These are phyloP conservation scores for Pleurotus ostreatus DNA, from an alignment of 768 basidiomycete species.

Conservation along the genomic window DNA sequence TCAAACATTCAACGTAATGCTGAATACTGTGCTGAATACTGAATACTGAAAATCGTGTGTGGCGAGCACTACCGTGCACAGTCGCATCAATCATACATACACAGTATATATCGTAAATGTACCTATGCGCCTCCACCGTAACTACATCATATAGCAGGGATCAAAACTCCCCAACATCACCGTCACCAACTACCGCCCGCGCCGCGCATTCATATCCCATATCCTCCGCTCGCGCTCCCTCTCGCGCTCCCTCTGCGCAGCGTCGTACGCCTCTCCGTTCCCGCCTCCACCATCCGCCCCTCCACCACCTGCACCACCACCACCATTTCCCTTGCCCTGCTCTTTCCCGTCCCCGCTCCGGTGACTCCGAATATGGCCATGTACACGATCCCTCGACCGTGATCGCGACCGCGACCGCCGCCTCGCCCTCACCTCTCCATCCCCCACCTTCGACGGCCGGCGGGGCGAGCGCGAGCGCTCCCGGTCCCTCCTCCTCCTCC, in stretches of 20 bases:
- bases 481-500: conserved; percentile 13
- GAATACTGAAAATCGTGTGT: too few relatives aligned
- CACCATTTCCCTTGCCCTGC: conserved; percentile 16
- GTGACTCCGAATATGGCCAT: conserved; percentile 23
- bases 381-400: conserved; percentile 12
- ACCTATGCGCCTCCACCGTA: too few relatives aligned
- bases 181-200: conserved; percentile 20
- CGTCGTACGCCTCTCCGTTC: conserved; percentile 22
- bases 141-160: too few relatives aligned
- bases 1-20: too few relatives aligned
- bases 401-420: conserved; percentile 19
- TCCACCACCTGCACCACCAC: conserved; percentile 12
- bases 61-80: too few relatives aligned
- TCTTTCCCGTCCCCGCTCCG: conserved; percentile 6
- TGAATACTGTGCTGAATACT: too few relatives aligned
- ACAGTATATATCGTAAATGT: too few relatives aligned
- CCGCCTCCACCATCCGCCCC: too few relatives aligned
- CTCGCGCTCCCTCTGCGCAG: conserved; percentile 27
- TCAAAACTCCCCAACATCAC: too few relatives aligned
- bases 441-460: neutral
- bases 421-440: conserved; percentile 14
- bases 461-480: conserved; percentile 20
- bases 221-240: conserved; percentile 44
- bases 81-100: too few relatives aligned
- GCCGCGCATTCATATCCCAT: conserved; percentile 45